These are phyloP conservation scores for Cercospora sp. DNA, from an alignment of 2,329 filamentous ascomycete genomes.

Conservation along the genomic window DNA sequence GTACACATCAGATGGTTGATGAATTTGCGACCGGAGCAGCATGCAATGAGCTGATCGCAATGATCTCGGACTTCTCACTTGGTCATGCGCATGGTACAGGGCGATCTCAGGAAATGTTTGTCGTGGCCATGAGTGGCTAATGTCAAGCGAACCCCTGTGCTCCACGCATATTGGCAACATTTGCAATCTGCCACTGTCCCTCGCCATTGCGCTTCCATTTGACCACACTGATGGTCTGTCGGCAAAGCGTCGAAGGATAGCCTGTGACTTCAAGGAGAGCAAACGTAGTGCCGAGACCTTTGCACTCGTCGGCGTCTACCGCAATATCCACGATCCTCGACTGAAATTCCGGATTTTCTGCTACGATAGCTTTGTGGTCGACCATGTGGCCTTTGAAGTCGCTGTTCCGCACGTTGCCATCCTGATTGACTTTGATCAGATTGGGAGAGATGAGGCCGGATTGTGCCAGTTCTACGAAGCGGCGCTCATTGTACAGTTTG, in stretches of 20 bases:
- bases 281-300: constrained; percentile 1
- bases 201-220: constrained; percentile 11
- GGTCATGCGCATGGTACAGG: no score
- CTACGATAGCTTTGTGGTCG: constrained; percentile 1
- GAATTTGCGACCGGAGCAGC: not conserved
- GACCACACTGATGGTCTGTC: constrained; percentile 12
- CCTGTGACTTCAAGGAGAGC: constrained; percentile 12
- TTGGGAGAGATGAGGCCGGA: constrained; percentile 9
- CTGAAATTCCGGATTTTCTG: not conserved
- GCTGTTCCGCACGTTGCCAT: constrained; percentile 4
- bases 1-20: not conserved
- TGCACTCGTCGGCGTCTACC: constrained; percentile 7
- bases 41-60: not conserved
- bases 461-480: constrained; percentile 4
- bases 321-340: constrained; percentile 4
- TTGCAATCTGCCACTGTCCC: constrained; percentile 10
- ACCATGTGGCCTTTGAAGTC: constrained; percentile 1
- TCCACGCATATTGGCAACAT: constrained; percentile 12
- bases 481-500: constrained; percentile 6
- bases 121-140: not conserved
- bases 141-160: constrained; percentile 3
- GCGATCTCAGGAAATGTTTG: not conserved
- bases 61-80: not conserved
- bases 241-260: constrained; percentile 12
- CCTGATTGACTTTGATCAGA: constrained; percentile 8